A percentile compares a stretch with the other conserved stretches of the same genome.
phyloP scores from a whole-genome alignment of 2,329 filamentous ascomycete genomes.

The Mariannaea elegans region DNA sequence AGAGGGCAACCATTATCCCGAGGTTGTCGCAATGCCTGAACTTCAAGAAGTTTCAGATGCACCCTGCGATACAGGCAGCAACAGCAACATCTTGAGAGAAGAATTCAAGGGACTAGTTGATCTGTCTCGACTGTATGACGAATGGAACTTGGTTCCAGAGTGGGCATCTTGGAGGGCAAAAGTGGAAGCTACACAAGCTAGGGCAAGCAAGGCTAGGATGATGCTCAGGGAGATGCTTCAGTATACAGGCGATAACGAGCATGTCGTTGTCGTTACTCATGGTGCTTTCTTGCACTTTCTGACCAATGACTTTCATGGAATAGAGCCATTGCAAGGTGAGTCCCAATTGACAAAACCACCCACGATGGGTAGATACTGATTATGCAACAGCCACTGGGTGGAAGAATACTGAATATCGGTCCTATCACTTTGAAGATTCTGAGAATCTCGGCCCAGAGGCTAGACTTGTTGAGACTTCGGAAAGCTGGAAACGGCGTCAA shows the following conservation, averaged over 20 bases:
- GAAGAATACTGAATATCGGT: conserved; percentile 14
- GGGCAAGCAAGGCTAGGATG: conserved; percentile 6
- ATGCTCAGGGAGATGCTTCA: conserved; percentile 7
- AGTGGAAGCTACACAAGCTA: not conserved
- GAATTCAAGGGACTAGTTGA: conserved; percentile 13
- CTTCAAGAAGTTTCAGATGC: conserved; percentile 18
- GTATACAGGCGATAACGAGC: not conserved
- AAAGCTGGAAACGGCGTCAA: conserved; percentile 10
- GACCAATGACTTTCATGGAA: conserved; percentile 12
- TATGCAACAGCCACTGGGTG: not conserved
- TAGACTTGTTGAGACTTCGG: conserved; percentile 3
- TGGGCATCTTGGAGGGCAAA: conserved; percentile 5
- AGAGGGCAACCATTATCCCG: not conserved
- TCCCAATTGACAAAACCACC: not conserved
- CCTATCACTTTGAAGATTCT: not conserved
- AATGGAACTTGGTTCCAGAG: conserved; percentile 11
- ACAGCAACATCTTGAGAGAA: not conserved
- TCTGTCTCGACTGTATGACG: conserved; percentile 1
- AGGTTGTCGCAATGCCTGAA: conserved; percentile 11
- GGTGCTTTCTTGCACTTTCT: conserved; percentile 20
- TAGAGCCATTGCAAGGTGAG: conserved; percentile 13
- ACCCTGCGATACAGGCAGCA: conserved; percentile 17
- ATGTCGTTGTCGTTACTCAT: conserved; percentile 15
- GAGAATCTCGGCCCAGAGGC: not conserved
- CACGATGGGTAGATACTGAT: not conserved